Evolutionary conservation across 1,284 basidiomycete species (phyloP).

Genomic region (Trichosporon faecale): DNA sequence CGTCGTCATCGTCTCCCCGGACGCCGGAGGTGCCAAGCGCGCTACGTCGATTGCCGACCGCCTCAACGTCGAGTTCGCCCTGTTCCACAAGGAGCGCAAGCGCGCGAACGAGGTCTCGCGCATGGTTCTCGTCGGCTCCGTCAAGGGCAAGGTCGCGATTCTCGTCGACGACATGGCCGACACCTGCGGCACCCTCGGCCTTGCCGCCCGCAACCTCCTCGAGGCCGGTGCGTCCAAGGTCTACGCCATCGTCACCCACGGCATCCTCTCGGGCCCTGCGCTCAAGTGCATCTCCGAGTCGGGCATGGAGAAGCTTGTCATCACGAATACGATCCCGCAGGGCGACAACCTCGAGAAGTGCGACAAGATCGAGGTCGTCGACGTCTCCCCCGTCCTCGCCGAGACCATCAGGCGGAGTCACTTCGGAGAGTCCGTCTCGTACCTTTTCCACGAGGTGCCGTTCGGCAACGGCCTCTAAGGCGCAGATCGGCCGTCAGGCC

Average conservation of each 20-base stretch:
- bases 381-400: conserved; percentile 90
- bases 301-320: conserved; percentile 88
- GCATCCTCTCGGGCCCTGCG: conserved; percentile 89
- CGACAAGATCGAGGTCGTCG: conserved; percentile 89
- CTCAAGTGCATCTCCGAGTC: conserved; percentile 67
- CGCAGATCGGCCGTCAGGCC: neutral
- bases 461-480: conserved; percentile 33
- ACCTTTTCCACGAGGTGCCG: conserved; percentile 54
- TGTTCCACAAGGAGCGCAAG: conserved; percentile 99
- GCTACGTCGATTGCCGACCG: conserved; percentile 97
- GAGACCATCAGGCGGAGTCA: conserved; percentile 86
- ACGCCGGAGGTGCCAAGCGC: conserved; percentile 97
- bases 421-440: conserved; percentile 54
- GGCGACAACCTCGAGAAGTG: conserved; percentile 70
- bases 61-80: conserved; percentile 93
- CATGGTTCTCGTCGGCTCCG: conserved; percentile 96
- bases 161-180: conserved; percentile 99
- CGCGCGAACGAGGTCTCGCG: conserved; percentile 99
- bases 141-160: conserved; percentile 89
- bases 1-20: conserved; percentile 95
- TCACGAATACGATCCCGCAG: conserved; percentile 98
- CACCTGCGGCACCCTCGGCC: conserved; percentile 94
- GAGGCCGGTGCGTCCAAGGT: conserved; percentile 87
- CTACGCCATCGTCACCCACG: conserved; percentile 94
- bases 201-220: conserved; percentile 82